phyloP scores from a whole-genome alignment of 176 grass and related monocot genomes.

The Avena sativa region DNA sequence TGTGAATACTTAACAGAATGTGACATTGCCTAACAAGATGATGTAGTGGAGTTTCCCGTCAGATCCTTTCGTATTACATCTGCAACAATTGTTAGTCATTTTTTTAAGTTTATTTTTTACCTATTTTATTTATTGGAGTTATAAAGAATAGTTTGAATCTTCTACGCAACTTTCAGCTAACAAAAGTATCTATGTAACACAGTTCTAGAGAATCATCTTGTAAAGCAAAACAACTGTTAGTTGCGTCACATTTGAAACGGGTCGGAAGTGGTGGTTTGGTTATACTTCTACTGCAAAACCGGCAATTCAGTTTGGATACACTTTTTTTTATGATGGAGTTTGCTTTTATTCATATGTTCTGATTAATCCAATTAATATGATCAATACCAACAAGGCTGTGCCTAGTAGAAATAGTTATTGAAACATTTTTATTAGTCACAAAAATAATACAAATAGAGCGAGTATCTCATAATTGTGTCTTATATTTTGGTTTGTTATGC shows the following conservation, averaged over 20 bases:
- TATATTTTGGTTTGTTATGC: not conserved
- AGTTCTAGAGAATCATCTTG: not conserved
- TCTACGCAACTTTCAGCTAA: not conserved
- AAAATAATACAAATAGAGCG: not conserved
- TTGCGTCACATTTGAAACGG: not conserved
- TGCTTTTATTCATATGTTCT: not conserved
- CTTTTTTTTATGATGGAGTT: not conserved
- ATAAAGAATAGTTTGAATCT: not conserved
- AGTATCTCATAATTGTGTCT: slow-evolving; percentile 10
- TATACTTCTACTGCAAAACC: not conserved
- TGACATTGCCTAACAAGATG: not conserved
- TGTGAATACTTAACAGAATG: not conserved
- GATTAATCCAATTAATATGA: not conserved
- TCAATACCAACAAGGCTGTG: not conserved
- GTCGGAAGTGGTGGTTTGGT: not conserved
- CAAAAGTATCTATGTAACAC: not conserved
- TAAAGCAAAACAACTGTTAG: not conserved
- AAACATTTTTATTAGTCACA: not conserved
- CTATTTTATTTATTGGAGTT: not conserved
- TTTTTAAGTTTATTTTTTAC: not conserved
- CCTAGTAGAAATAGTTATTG: not conserved
- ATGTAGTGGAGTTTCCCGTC: not conserved
- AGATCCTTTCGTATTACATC: not conserved
- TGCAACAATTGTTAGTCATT: not conserved
- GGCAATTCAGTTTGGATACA: not conserved